These are phyloP conservation scores for rapeseed (Brassica napus) DNA, from an alignment of 345 rosid genomes.

Conservation along the genomic window Da-Ae NC_063440.1:3773501-3774000, in stretches of 20 bases:
- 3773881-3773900: slow-evolving; percentile 52
- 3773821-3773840: slow-evolving; percentile 69
- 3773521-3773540: slow-evolving; percentile 41
- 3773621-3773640: slow-evolving; percentile 81
- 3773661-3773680: slow-evolving; percentile 54
- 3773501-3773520: slow-evolving; percentile 71
- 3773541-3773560: neutral
- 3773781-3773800: slow-evolving; percentile 1
- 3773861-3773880: slow-evolving; percentile 69
- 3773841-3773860: slow-evolving; percentile 70
- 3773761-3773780: slow-evolving; percentile 8
- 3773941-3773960: slow-evolving; percentile 73
- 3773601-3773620: slow-evolving; percentile 82
- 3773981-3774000: slow-evolving; percentile 85
- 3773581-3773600: slow-evolving; percentile 47
- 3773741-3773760: slow-evolving; percentile 37
- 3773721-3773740: slow-evolving; percentile 78
- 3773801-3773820: slow-evolving; percentile 49
- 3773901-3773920: slow-evolving; percentile 63
- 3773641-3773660: slow-evolving; percentile 63
- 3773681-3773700: slow-evolving; percentile 80
- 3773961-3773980: slow-evolving; percentile 84
- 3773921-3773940: slow-evolving; percentile 59
- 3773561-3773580: slow-evolving; percentile 6
- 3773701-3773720: slow-evolving; percentile 73